These are phyloP conservation scores for Salix purpurea DNA, from an alignment of 345 rosid species.

Conservation along the genomic window DNA sequence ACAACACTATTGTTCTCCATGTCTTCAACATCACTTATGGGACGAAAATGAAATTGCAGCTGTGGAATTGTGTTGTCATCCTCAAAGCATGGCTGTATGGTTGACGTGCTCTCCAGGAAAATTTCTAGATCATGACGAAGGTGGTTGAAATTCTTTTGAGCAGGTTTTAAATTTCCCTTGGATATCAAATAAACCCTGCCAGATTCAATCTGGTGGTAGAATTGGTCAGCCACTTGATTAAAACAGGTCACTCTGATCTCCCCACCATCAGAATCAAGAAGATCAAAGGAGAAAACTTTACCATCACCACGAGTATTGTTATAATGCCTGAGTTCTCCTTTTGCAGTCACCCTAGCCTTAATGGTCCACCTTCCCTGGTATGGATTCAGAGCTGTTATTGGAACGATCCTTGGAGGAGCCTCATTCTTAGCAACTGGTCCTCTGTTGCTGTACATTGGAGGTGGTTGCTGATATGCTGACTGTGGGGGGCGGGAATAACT, in stretches of 20 bases:
- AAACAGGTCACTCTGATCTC: slow-evolving; percentile 94
- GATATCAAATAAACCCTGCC: slow-evolving; percentile 80
- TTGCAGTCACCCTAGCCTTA: slow-evolving; percentile 84
- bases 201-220: slow-evolving; percentile 66
- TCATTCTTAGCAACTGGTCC: slow-evolving; percentile 72
- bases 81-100: slow-evolving; percentile 60
- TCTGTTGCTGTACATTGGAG: slow-evolving; percentile 56
- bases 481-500: slow-evolving; percentile 28
- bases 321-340: slow-evolving; percentile 68
- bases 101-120: slow-evolving; percentile 52
- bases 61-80: slow-evolving; percentile 68
- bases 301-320: slow-evolving; percentile 80
- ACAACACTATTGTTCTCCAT: slow-evolving; percentile 58
- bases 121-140: slow-evolving; percentile 77
- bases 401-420: slow-evolving; percentile 64
- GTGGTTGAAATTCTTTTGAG: slow-evolving; percentile 82
- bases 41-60: slow-evolving; percentile 67
- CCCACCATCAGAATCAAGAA: slow-evolving; percentile 85
- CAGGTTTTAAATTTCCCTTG: slow-evolving; percentile 71
- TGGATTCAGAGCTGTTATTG: slow-evolving; percentile 82
- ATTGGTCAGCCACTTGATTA: slow-evolving; percentile 77
- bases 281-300: slow-evolving; percentile 84
- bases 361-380: slow-evolving; percentile 87
- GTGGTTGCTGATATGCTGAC: slow-evolving; percentile 50
- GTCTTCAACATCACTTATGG: slow-evolving; percentile 61